Evolutionary conservation across 1,139 yeast genomes (phyloP).

Genomic region (Debaryomyces udenii): DNA sequence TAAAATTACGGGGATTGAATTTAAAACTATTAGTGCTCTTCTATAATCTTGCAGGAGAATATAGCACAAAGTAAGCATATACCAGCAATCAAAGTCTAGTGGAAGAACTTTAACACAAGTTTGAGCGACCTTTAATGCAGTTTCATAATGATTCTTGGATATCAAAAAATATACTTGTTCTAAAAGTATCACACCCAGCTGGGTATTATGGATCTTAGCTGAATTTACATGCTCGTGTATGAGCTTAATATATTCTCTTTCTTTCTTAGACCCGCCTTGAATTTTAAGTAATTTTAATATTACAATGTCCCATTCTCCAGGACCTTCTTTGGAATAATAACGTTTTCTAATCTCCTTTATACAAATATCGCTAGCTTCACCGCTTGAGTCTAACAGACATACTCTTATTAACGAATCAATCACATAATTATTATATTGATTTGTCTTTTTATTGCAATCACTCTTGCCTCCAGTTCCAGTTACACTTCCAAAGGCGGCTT

Average conservation of each 20-base stretch:
- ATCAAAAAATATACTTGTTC: conserved; percentile 46
- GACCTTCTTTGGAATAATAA: conserved; percentile 15
- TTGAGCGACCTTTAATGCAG: conserved; percentile 37
- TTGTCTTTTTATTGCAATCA: conserved; percentile 27
- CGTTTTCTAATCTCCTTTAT: conserved; percentile 22
- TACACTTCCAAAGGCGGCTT: conserved; percentile 30
- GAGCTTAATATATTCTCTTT: conserved; percentile 28
- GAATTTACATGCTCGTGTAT: conserved; percentile 28
- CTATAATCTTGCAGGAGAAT: conserved; percentile 32
- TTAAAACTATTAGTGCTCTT: conserved; percentile 38
- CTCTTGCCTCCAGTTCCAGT: conserved; percentile 36
- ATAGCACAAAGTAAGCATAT: conserved; percentile 37
- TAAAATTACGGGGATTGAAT: conserved; percentile 37
- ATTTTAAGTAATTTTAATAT: conserved; percentile 32
- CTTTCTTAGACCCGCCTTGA: conserved; percentile 30
- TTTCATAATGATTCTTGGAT: conserved; percentile 27
- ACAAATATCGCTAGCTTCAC: conserved; percentile 24
- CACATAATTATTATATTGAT: conserved; percentile 36
- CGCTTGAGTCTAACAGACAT: conserved; percentile 24
- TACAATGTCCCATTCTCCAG: conserved; percentile 34
- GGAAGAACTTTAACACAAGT: conserved; percentile 39
- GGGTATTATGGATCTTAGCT: conserved; percentile 28
- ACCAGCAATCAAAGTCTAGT: conserved; percentile 49
- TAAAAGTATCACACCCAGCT: conserved; percentile 37
- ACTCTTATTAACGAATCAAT: conserved; percentile 35